phyloP scores from a whole-genome alignment of 352 stramenopile genomes.

The Stramenopiles sp. region DNA sequence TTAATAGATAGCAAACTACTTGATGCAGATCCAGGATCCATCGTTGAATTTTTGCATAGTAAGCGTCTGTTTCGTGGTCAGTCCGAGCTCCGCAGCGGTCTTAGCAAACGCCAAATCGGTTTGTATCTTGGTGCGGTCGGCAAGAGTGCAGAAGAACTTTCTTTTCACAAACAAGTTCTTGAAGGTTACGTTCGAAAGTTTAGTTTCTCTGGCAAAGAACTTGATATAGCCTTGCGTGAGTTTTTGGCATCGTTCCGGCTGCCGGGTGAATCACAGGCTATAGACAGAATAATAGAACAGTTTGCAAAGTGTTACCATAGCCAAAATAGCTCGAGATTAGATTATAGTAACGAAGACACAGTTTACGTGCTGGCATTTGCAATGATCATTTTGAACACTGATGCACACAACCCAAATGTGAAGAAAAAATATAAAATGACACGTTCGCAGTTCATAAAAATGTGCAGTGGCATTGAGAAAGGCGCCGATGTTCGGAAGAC shows the following conservation, averaged over 20 bases:
- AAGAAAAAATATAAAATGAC: not conserved
- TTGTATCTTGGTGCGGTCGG: not conserved
- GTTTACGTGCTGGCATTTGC: not conserved
- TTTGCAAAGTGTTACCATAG: not conserved
- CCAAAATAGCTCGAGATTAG: too few relatives aligned
- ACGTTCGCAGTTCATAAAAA: not conserved
- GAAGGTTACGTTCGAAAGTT: not conserved
- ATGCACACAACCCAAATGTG: not conserved
- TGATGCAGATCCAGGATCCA: not conserved
- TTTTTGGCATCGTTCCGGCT: not conserved
- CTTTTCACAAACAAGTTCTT: not conserved
- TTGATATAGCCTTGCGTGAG: not conserved
- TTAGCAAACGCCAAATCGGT: not conserved
- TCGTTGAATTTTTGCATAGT: not conserved
- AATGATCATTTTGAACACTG: not conserved
- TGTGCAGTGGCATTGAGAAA: not conserved
- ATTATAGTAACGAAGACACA: too few relatives aligned
- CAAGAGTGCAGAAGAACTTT: not conserved
- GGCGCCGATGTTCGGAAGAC: not conserved
- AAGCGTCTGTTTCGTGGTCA: not conserved
- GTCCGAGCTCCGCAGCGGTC: not conserved
- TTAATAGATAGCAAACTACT: not conserved
- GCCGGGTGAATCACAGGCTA: not conserved
- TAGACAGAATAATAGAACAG: not conserved
- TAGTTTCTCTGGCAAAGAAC: not conserved